Percentiles rank a stretch among this genome's conserved stretches.
phyloP scores from a whole-genome alignment of 805 yeast species.

The Schwanniomyces sp. region DNA sequence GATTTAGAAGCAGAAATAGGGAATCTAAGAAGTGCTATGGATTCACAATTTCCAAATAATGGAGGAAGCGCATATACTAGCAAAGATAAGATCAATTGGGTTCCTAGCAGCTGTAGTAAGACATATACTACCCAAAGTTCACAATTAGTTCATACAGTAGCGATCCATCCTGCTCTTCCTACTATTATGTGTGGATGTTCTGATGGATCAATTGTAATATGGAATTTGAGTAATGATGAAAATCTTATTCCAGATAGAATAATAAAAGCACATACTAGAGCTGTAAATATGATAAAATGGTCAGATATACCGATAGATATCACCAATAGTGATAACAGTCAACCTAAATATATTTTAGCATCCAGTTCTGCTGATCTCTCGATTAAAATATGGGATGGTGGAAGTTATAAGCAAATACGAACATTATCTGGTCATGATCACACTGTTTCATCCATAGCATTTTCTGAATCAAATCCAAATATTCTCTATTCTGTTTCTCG shows the following conservation, averaged over 20 bases:
- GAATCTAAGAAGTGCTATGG: conserved; percentile 48
- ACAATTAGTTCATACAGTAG: conserved; percentile 58
- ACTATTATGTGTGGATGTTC: conserved; percentile 62
- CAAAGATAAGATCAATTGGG: conserved; percentile 52
- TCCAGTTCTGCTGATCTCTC: conserved; percentile 53
- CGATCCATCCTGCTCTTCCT: conserved; percentile 76
- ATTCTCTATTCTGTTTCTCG: conserved; percentile 62
- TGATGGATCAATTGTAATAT: conserved; percentile 70
- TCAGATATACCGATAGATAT: conserved; percentile 42
- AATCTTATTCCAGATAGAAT: conserved; percentile 58
- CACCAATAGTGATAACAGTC: conserved; percentile 14
- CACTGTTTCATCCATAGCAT: conserved; percentile 65
- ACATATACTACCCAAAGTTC: conserved; percentile 52
- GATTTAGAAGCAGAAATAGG: conserved; percentile 64
- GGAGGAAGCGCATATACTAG: conserved; percentile 7
- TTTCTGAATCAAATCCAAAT: conserved; percentile 46
- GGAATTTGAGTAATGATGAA: conserved; percentile 63
- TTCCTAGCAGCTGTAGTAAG: conserved; percentile 51
- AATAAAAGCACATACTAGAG: conserved; percentile 74
- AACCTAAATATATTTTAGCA: conserved; percentile 36
- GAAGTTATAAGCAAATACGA: conserved; percentile 50
- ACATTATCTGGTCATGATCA: conserved; percentile 87
- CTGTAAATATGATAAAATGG: conserved; percentile 59
- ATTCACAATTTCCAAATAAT: conserved; percentile 18
- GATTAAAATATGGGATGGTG: conserved; percentile 73